Evolutionary conservation across 2,329 filamentous ascomycete genomes (phyloP), one percentile per base, ranked within the genome.

Genomic region (Cadophora gregata): DNA sequence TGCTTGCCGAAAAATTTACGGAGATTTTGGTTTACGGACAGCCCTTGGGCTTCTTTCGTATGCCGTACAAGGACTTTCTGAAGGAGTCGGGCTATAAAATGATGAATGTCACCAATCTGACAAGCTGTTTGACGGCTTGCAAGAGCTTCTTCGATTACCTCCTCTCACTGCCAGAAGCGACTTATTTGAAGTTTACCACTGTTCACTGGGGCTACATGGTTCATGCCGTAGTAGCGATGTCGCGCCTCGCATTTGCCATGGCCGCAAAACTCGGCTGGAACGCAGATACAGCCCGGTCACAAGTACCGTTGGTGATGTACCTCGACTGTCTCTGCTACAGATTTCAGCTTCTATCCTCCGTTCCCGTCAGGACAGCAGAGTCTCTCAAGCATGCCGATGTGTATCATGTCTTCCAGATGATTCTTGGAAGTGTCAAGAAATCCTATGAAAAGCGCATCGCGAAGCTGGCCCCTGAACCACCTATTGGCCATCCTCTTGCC

Each of bases 271-370:
- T 72, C 19, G 64, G 64, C 10, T 76, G 74, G 75, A 69, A 73
- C 48, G 51, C 67, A 0, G 65, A 68, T 1, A 71, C 67, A 2
- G 72, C 74, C 2, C 65, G 74, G 10, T 58, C 69, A 33, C 71
- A 69, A 31, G 55, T 75, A 1, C 74, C 73, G 1, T 56, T 76
- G 38, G 67, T 67, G 0, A 73, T 76, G 70, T 76, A 76, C 64
- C 67, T 76, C 7, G 75, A 76, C 50, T 71, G 67, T 48, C 65
- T 76, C 0, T 74, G 71, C 47, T 76, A 70, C 48, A 65, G 74
- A 3, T 71, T 76, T 24, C 62, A 67, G 16, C 29, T 55, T 10
- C 59, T 72, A 0, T 75, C 73, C 2, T 62, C 62, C 6, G 69
- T 50, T 7, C 25, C 42, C 6, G 9, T 36, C 16, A 55, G 62